Evolutionary conservation across 352 stramenopile species (phyloP).

Genomic region (Phytopythium vexans): DNA sequence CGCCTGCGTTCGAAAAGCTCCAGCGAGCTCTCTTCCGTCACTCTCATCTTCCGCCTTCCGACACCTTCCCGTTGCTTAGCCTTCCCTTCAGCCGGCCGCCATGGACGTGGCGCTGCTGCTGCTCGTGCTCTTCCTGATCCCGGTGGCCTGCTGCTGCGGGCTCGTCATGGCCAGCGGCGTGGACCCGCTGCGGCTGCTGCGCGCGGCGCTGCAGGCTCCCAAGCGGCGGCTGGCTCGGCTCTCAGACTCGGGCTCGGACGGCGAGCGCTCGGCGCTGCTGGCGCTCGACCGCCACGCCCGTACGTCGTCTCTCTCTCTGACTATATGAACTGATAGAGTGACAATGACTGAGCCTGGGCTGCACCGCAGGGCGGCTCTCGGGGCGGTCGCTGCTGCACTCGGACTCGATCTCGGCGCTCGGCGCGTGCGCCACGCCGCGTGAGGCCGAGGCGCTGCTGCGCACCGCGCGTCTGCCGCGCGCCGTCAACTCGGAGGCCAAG

Average conservation of each 20-base stretch:
- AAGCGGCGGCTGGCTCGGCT: constrained; percentile 7
- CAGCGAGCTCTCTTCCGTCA: background rate
- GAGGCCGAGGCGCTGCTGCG: constrained; percentile 68
- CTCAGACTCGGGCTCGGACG: constrained; percentile 30
- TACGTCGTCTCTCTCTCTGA: constrained; percentile 11
- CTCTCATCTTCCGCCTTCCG: background rate
- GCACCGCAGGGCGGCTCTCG: constrained; percentile 8
- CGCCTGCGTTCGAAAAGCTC: background rate
- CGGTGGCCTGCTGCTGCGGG: constrained; percentile 32
- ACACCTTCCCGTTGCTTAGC: too few species aligned
- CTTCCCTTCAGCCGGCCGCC: background rate
- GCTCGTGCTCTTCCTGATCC: background rate
- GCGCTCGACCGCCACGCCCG: constrained; percentile 32
- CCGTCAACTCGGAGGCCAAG: constrained; percentile 73
- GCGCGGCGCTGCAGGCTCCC: constrained; percentile 56
- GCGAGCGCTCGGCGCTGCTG: constrained; percentile 53
- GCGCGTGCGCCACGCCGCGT: constrained; percentile 22
- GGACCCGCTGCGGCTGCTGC: constrained; percentile 56
- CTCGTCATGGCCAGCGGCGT: constrained; percentile 54
- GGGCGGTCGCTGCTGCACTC: constrained; percentile 69
- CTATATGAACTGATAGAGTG: too few species aligned
- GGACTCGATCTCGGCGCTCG: constrained; percentile 53
- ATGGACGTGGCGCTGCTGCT: constrained; percentile 34
- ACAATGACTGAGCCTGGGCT: background rate
- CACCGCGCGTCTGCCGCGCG: constrained; percentile 40